Evolutionary conservation across 2,329 filamentous ascomycete species (phyloP), one percentile per base, ranked within the genome.

Genomic region (Microsporum audouinii): DNA sequence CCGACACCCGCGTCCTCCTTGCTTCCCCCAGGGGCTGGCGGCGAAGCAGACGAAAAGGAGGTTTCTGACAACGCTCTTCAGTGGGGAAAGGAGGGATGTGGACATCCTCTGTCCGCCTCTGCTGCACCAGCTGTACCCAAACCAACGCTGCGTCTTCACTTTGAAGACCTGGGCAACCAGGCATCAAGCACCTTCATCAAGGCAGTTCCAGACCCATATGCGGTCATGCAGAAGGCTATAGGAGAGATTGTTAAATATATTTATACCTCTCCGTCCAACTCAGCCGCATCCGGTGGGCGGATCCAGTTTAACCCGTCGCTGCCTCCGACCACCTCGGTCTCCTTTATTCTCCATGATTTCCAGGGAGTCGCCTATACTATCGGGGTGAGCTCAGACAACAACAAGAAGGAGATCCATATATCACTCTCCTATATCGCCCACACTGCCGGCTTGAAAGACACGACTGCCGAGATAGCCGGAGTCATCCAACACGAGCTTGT

Each of bases 321-420:
- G 56, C 81, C 82, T 0, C 79, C 83, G n/a, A 94, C 89, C 7
- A 87, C 90, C 63, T 95, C 89, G 58, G 84, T 97, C 17, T 96
- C 91, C 0, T 76, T 97, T 39, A 80, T 96, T 63, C 78, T 97
- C 3, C 84, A 88, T 34, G 79, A 84, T 65, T 91, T 95, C 83
- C 79, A 77, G 56, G 92, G 92, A 57, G 89, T 97, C 3, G 92
- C 92, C 23, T 95, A 96, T 77, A 96, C 92, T 1, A 90, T 84
- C 0, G 88, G 89, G 64, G 82, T 79, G 7, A 87, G 91, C 43
- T 80, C 95, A 8, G 91, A 96, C 74, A 67, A 80, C 63, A 88
- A 94, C 70, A 90, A 96, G 78, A 96, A 96, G 71, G 91, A 96
- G 72, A 94, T 96, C 64, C 90, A 96, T 75, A 81, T 97, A 73